Percentiles rank a stretch among this genome's conserved stretches.
Evolutionary conservation across 2,329 filamentous ascomycete species (phyloP).

Genomic region (Parasarocladium wereldwijsianum): DNA sequence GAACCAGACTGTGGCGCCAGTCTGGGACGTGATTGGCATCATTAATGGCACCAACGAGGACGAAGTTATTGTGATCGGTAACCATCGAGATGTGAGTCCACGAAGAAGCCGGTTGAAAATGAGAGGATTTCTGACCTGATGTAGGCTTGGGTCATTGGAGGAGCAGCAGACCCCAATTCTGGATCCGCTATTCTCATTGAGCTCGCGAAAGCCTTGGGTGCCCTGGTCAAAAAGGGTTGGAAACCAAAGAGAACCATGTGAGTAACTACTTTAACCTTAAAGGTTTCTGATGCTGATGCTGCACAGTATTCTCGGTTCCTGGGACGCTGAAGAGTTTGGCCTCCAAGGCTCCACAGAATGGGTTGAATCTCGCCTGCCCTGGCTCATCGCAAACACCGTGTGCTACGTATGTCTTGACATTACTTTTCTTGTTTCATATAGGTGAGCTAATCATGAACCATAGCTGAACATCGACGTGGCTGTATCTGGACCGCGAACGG

Average conservation of each 20-base stretch:
- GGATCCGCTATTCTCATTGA: constrained; percentile 67
- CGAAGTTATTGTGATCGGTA: constrained; percentile 49
- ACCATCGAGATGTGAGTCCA: constrained; percentile 1
- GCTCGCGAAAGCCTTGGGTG: constrained; percentile 56
- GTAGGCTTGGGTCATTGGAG: constrained; percentile 74
- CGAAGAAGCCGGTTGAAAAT: too few relatives aligned
- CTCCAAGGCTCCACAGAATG: constrained; percentile 71
- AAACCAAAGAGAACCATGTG: constrained; percentile 53
- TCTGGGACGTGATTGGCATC: constrained; percentile 68
- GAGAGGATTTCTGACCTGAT: too few relatives aligned
- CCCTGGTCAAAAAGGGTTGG: constrained; percentile 60
- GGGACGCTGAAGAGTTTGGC: constrained; percentile 67
- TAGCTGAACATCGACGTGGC: constrained; percentile 64
- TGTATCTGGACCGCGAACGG: constrained; percentile 39
- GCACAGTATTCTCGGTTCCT: constrained; percentile 55
- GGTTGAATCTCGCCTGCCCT: constrained; percentile 71
- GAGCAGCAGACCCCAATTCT: constrained; percentile 71
- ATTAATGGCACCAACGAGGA: constrained; percentile 66
- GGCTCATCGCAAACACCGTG: constrained; percentile 56
- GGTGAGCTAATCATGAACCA: too few relatives aligned
- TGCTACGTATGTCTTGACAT: too few relatives aligned
- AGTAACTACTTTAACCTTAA: constrained; percentile 2
- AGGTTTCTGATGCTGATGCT: background rate
- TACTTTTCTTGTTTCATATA: too few relatives aligned
- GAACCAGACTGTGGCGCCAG: constrained; percentile 52